Percentiles rank a stretch among this genome's conserved stretches.
Evolutionary conservation across 345 rosid genomes (phyloP).

Genomic region (Populus nigra): DNA sequence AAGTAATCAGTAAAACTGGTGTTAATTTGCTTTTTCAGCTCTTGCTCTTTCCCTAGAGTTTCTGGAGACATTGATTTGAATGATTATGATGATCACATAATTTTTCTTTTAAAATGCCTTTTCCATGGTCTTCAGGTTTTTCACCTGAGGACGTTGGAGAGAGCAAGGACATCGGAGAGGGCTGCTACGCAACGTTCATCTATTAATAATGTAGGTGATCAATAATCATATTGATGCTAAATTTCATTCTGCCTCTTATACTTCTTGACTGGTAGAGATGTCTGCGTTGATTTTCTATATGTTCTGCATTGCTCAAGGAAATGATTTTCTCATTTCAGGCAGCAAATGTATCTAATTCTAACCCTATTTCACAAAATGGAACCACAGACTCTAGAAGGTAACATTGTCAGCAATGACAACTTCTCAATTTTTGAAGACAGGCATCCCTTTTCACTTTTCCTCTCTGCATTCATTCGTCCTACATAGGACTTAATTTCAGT

Average conservation of each 20-base stretch:
- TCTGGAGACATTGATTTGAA: not conserved
- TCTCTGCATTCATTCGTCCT: not conserved
- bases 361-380: slow-evolving; percentile 26
- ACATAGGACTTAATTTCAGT: not conserved
- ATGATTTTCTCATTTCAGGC: slow-evolving; percentile 24
- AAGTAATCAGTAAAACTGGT: slow-evolving; percentile 24
- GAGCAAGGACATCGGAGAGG: slow-evolving; percentile 46
- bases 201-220: slow-evolving; percentile 25
- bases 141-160: slow-evolving; percentile 41
- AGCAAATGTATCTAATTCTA: slow-evolving; percentile 4
- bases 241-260: not conserved
- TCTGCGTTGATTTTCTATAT: not conserved
- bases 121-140: slow-evolving; percentile 34
- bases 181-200: slow-evolving; percentile 36
- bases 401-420: not conserved
- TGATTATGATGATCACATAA: not conserved
- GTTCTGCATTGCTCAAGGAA: not conserved
- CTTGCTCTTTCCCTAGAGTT: not conserved
- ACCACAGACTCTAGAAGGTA: slow-evolving; percentile 34
- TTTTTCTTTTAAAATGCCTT: not conserved
- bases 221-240: not conserved
- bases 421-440: not conserved
- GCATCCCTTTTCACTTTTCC: not conserved
- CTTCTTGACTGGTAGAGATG: not conserved
- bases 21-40: not conserved